Conservation (phyloP, 1,284 basidiomycete genomes). For the Tilletia indica region DNA sequence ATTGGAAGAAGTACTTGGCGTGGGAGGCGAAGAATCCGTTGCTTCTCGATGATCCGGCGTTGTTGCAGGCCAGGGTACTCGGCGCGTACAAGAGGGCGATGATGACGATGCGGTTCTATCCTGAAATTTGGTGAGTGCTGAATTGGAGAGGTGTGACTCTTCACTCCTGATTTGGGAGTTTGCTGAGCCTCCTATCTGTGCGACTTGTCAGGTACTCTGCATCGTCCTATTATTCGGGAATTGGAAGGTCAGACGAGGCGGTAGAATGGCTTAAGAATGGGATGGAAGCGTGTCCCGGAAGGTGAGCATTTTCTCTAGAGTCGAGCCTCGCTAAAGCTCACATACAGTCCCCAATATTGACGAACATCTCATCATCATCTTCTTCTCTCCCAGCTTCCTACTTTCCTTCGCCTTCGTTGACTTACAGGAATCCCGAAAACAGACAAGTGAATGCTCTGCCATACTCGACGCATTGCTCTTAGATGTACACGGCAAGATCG, state of each 20-base stretch:
- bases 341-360: not conserved
- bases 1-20: slow-evolving; percentile 87
- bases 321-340: no score
- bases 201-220: slow-evolving; percentile 74
- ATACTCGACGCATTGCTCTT: slow-evolving; percentile 68
- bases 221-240: slow-evolving; percentile 71
- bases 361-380: no score
- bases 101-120: slow-evolving; percentile 86
- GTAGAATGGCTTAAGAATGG: slow-evolving; percentile 77
- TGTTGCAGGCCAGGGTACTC: slow-evolving; percentile 70
- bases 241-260: slow-evolving; percentile 80
- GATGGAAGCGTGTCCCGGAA: slow-evolving; percentile 80
- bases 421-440: slow-evolving; percentile 67
- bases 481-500: slow-evolving; percentile 70
- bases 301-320: slow-evolving; percentile 58
- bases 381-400: slow-evolving; percentile 66
- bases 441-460: slow-evolving; percentile 52
- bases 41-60: slow-evolving; percentile 74
- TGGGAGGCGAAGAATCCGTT: slow-evolving; percentile 96
- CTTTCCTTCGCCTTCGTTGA: slow-evolving; percentile 88
- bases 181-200: no score
- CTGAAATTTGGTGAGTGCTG: slow-evolving; percentile 78
- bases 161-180: no score
- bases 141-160: no score
- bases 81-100: slow-evolving; percentile 84